phyloP scores from a whole-genome alignment of 2,329 filamentous ascomycete genomes.

The Microcera coccophila region DNA sequence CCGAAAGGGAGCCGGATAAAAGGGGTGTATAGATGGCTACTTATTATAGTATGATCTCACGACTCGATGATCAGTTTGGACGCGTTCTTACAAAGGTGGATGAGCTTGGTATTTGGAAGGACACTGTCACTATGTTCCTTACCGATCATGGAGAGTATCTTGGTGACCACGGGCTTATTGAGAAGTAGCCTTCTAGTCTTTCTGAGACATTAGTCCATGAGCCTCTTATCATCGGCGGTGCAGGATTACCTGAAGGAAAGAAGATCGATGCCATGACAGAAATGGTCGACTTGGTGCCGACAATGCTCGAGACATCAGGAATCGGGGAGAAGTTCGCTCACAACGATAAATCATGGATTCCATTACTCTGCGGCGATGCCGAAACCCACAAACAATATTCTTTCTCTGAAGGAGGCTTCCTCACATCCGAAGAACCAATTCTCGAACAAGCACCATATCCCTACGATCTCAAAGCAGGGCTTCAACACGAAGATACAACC shows the following conservation, averaged over 20 bases:
- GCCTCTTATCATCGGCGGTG: constrained; percentile 42
- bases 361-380: constrained; percentile 22
- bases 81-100: constrained; percentile 35
- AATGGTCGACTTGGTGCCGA: constrained; percentile 46
- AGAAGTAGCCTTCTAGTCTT: constrained; percentile 46
- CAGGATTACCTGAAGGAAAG: constrained; percentile 35
- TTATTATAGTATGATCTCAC: constrained; percentile 45
- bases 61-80: constrained; percentile 45
- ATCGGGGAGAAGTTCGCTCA: constrained; percentile 39
- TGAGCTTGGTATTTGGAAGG: constrained; percentile 33
- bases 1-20: no score
- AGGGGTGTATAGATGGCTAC: no score
- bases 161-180: constrained; percentile 44
- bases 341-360: constrained; percentile 36
- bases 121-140: constrained; percentile 42
- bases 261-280: constrained; percentile 35
- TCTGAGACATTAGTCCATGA: constrained; percentile 41
- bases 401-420: constrained; percentile 44
- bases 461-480: constrained; percentile 43
- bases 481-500: constrained; percentile 43
- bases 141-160: constrained; percentile 46
- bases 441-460: constrained; percentile 41
- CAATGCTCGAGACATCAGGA: constrained; percentile 37
- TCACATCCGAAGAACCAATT: constrained; percentile 42
- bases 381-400: constrained; percentile 37